These are phyloP conservation scores for Melampsora medusae DNA, from an alignment of 1,284 basidiomycete genomes.

Conservation along the genomic window DNA sequence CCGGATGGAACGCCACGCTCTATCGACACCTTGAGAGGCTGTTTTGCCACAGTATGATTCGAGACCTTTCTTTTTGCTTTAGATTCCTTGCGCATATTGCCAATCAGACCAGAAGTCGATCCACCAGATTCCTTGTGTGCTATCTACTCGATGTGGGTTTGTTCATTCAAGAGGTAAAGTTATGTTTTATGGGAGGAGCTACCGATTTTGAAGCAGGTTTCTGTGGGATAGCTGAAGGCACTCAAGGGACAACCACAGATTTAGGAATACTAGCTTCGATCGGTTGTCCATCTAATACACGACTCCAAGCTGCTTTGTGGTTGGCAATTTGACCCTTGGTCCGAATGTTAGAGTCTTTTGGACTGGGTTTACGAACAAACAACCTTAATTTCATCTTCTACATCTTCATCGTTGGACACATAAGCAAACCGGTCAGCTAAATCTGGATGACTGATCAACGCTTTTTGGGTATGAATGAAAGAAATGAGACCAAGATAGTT, in stretches of 20 bases:
- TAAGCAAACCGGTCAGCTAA: slow-evolving; percentile 32
- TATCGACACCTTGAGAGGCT: slow-evolving; percentile 5
- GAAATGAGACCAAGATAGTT: too few species aligned
- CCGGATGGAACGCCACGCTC: not conserved
- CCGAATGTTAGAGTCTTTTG: not conserved
- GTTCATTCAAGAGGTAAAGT: not conserved
- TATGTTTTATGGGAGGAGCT: slow-evolving; percentile 13
- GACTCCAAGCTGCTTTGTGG: slow-evolving; percentile 10
- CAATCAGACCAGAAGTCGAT: slow-evolving; percentile 11
- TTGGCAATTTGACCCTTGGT: not conserved
- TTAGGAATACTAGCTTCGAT: not conserved
- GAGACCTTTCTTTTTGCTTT: slow-evolving; percentile 28
- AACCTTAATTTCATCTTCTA: slow-evolving; percentile 16
- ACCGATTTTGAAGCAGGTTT: not conserved
- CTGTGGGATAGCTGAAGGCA: too few species aligned
- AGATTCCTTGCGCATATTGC: slow-evolving; percentile 29
- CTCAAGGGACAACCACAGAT: not conserved
- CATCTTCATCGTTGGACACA: slow-evolving; percentile 21
- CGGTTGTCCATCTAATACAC: not conserved
- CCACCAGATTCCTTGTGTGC: slow-evolving; percentile 3
- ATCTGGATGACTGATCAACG: slow-evolving; percentile 37
- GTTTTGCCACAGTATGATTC: slow-evolving; percentile 14
- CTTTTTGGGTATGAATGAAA: slow-evolving; percentile 33
- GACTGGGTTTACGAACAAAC: not conserved
- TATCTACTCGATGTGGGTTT: slow-evolving; percentile 26